Conservation (phyloP, 352 stramenopile species). For the Nannochloropsis limnetica region DNA sequence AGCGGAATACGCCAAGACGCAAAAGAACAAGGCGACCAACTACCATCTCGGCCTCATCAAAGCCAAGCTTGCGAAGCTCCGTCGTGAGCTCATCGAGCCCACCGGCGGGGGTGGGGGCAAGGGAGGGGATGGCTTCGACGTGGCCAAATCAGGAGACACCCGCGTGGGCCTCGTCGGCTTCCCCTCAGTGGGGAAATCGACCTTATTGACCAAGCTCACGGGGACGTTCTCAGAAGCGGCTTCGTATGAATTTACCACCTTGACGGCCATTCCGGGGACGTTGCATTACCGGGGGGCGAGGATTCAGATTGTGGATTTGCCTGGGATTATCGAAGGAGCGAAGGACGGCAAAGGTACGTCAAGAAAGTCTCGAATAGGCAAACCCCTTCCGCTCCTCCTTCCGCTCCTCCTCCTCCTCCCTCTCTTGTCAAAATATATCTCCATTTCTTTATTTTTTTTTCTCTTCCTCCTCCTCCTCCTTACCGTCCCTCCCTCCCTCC, state of each 20-base stretch:
- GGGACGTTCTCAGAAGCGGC: constrained; percentile 83
- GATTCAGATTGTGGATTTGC: constrained; percentile 78
- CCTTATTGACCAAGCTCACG: constrained; percentile 89
- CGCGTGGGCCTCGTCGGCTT: constrained; percentile 96
- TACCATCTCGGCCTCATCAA: constrained; percentile 81
- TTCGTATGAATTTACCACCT: constrained; percentile 97
- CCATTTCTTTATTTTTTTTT: neutral
- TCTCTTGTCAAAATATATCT: neutral
- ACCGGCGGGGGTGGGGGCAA: constrained; percentile 60
- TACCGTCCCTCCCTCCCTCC: neutral
- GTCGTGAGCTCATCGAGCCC: constrained; percentile 75
- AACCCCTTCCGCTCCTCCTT: neutral
- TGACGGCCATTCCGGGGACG: constrained; percentile 94
- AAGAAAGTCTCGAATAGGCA: neutral
- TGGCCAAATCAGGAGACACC: constrained; percentile 83
- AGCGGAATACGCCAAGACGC: constrained; percentile 74
- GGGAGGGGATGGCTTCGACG: constrained; percentile 69
- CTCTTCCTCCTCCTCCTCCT: constrained; percentile 68
- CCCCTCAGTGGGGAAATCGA: constrained; percentile 95
- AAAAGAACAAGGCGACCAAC: constrained; percentile 94
- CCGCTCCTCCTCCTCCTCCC: neutral
- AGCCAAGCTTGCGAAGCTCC: constrained; percentile 96
- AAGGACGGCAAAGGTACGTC: constrained; percentile 79
- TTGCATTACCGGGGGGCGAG: constrained; percentile 85
- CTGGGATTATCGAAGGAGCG: constrained; percentile 96